Base-by-base conservation (phyloP, 2,329 filamentous ascomycete genomes). In the Scedosporium boydii region DNA sequence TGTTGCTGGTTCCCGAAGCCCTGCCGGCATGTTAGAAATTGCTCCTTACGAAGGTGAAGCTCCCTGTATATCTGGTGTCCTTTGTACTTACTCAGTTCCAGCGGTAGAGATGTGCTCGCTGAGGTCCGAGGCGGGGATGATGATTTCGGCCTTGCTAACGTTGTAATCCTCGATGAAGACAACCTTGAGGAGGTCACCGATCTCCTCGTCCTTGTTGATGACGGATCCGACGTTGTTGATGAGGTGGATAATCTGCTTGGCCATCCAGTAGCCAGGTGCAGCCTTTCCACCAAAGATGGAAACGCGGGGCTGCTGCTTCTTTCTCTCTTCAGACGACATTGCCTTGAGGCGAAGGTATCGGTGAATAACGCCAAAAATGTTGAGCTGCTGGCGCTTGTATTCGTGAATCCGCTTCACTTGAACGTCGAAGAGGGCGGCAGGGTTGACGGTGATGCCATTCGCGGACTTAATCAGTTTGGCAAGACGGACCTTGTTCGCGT, bases 401-500 rank as follows among this genome's bases (percentile, higher is more conserved):
- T 99, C 95, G 76, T 99, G 95, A 68, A 99, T 99, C 71, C 95
- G 89, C 83, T 99, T 99, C 70, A 99, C 95, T 72, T 99, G 95
- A 10, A 99, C 90, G 72, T 99, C 95, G 69, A 99, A 99, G 18
- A 99, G 82, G 0, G 93, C 85, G 9, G 88, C 79, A 0, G 95
- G 93, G 74, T 96, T 95, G 73, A 99, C 91, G 3, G 82, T 86
- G 63, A 96, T 84, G 34, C 88, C 89, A 1, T 87, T 90, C 5
- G 88, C 87, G 34, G 85, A 81, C 78, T 95, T 91, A 78, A 99
- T 97, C 75, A 95, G 90, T 73, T 92, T 89, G 55, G 95, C 93
- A 62, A 99, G 84, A 59, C 90, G 87, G 64, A 96, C 86, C 78
- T 99, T 99, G 84, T 98, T 98, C 70, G 89, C 89, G 67, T 89